A percentile compares a stretch with the other conserved stretches of the same genome.
phyloP scores from a whole-genome alignment of 2,329 filamentous ascomycete genomes.

The Alternaria gansuensis region DNA sequence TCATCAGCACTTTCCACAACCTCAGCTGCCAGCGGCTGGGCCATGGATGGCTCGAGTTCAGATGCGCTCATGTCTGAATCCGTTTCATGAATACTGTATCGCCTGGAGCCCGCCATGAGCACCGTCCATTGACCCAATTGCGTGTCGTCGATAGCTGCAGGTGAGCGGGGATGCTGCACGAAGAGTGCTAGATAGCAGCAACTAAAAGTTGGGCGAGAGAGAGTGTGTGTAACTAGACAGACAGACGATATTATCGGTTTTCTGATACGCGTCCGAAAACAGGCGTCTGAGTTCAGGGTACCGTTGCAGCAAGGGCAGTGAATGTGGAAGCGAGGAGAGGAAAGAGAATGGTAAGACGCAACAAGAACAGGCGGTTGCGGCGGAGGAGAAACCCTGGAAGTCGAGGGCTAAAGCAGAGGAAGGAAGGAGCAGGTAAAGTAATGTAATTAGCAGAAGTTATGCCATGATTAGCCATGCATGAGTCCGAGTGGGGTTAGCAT shows the following conservation, averaged over 20 bases:
- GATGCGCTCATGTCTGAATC: constrained; percentile 15
- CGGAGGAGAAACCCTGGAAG: background rate
- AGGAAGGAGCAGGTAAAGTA: constrained; percentile 27
- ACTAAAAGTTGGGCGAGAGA: constrained; percentile 3
- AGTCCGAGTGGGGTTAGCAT: constrained; percentile 39
- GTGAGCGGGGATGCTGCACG: constrained; percentile 10
- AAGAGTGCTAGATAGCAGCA: constrained; percentile 6
- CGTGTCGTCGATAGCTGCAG: constrained; percentile 6
- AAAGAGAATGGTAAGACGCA: background rate
- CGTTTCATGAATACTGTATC: constrained; percentile 10
- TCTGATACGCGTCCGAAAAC: constrained; percentile 7
- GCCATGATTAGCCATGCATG: constrained; percentile 39
- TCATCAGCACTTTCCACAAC: constrained; percentile 25
- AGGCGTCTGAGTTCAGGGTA: background rate
- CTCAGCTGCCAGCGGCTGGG: constrained; percentile 18
- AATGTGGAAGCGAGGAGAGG: constrained; percentile 12
- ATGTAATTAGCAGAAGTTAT: constrained; percentile 46
- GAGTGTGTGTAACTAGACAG: background rate
- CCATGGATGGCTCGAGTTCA: constrained; percentile 23
- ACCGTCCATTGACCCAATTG: constrained; percentile 9
- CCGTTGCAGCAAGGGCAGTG: constrained; percentile 9
- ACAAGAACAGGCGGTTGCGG: constrained; percentile 6
- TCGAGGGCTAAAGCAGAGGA: constrained; percentile 24
- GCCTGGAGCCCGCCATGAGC: constrained; percentile 6
- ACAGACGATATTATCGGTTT: background rate